Percentiles rank a stretch among this genome's conserved stretches.
Conservation (phyloP, 2,329 filamentous ascomycete species). For the Colletotrichum spinosum region DNA sequence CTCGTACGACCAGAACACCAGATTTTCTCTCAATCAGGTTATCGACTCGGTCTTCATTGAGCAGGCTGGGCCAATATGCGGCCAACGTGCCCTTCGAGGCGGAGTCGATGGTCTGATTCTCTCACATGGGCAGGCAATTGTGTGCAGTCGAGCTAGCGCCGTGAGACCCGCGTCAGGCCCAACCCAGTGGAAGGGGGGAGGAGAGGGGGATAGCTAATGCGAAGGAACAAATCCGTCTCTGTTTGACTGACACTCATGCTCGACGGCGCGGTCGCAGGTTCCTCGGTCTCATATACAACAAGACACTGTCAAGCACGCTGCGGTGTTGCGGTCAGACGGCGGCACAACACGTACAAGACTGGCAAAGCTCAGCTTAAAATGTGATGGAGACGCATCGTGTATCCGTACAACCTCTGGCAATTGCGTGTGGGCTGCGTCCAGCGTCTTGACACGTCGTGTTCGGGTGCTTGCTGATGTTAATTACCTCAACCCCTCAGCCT, state of each 20-base stretch:
- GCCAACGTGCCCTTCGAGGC: slow-evolving; percentile 23
- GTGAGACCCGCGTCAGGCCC: slow-evolving; percentile 23
- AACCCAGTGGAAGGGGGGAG: slow-evolving; percentile 8
- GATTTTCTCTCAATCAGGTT: neutral
- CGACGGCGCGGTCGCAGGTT: slow-evolving; percentile 10
- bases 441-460: slow-evolving; percentile 33
- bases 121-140: slow-evolving; percentile 16
- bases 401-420: neutral
- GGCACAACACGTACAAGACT: slow-evolving; percentile 27
- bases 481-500: slow-evolving; percentile 22
- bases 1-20: slow-evolving; percentile 26
- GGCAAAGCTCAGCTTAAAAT: slow-evolving; percentile 22
- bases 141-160: slow-evolving; percentile 26
- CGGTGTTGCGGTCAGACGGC: slow-evolving; percentile 24
- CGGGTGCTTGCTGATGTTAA: slow-evolving; percentile 35
- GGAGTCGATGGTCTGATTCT: slow-evolving; percentile 37
- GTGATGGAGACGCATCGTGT: slow-evolving; percentile 6
- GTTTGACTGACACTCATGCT: slow-evolving; percentile 17
- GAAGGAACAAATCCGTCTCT: slow-evolving; percentile 16
- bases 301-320: slow-evolving; percentile 10
- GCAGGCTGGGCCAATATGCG: slow-evolving; percentile 31
- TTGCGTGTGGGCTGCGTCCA: slow-evolving; percentile 23
- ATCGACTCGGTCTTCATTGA: slow-evolving; percentile 20
- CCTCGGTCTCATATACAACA: slow-evolving; percentile 23
- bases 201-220: neutral